phyloP scores from a whole-genome alignment of 805 yeast genomes.

The Wickerhamiella hasegawae region DNA sequence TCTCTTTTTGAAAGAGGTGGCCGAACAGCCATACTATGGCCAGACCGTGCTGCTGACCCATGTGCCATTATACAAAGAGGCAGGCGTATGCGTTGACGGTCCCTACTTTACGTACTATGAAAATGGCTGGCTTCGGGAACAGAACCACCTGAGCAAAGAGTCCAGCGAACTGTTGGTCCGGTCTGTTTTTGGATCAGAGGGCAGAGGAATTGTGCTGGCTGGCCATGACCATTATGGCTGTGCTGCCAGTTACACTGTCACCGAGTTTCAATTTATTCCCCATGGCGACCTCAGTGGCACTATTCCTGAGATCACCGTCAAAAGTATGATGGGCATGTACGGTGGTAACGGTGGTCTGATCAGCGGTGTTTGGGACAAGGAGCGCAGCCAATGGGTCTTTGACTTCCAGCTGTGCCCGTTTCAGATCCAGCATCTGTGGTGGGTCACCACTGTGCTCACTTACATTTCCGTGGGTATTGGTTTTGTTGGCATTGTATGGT shows the following conservation, averaged over 20 bases:
- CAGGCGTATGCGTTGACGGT: slow-evolving; percentile 77
- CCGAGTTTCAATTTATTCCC: slow-evolving; percentile 13
- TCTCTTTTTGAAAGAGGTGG: slow-evolving; percentile 52
- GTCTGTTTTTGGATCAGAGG: slow-evolving; percentile 47
- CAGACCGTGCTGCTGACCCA: slow-evolving; percentile 76
- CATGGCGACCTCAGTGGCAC: too few species aligned
- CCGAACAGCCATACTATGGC: slow-evolving; percentile 44
- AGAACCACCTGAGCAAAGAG: slow-evolving; percentile 63
- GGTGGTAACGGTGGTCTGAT: slow-evolving; percentile 79
- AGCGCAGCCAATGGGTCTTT: slow-evolving; percentile 41
- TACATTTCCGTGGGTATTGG: slow-evolving; percentile 15
- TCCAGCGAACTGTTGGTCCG: slow-evolving; percentile 53
- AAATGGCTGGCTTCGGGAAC: slow-evolving; percentile 57
- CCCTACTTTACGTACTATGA: slow-evolving; percentile 54
- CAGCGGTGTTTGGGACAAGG: slow-evolving; percentile 47
- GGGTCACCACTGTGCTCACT: slow-evolving; percentile 57
- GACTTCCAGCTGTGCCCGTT: slow-evolving; percentile 64
- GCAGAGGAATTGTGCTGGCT: slow-evolving; percentile 60
- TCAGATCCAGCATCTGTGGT: slow-evolving; percentile 84
- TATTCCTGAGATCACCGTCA: slow-evolving; percentile 65
- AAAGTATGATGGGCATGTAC: slow-evolving; percentile 93
- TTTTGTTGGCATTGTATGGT: not conserved
- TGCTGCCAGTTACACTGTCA: slow-evolving; percentile 35
- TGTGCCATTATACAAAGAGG: slow-evolving; percentile 71
- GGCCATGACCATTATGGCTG: slow-evolving; percentile 98